Base-by-base conservation (phyloP, 768 basidiomycete genomes). In the Suillus cothurnatus region DNA sequence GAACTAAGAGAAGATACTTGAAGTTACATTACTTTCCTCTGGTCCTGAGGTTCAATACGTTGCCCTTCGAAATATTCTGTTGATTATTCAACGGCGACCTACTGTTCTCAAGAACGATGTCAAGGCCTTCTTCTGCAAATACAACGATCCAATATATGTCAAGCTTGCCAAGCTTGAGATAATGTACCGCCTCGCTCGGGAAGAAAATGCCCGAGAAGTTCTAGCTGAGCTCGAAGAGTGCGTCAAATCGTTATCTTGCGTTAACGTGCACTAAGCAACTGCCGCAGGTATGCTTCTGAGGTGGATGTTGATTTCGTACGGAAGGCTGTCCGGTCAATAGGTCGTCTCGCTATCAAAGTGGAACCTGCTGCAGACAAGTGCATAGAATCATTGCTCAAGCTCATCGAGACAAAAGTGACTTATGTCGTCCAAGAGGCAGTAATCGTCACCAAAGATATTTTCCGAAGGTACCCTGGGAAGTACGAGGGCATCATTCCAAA, bases 61-160 rank as follows among this genome's bases (percentile, higher is more conserved):
- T 62, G 94, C 95, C 2, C 81, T 99, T 36, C 89, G 97, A 61
- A 99, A 99, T 73, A 99, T 99, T 73, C 84, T 98, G 58, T 85
- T 99, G 57, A 97, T 99, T 75, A 96, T 99, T 67, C 97, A 99
- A 80, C 87, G 97, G 57, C 86, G 97, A 36, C 95, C 97, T 4
- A 78, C 88, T 15, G 94, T 99, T 38, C 81, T 99, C 49, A 93
- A 93, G 78, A 97, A 97, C 78, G 97, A 99, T 74, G 97, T 99
- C 73, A 95, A 95, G 71, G 96, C 98, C 17, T 99, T 99, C 80
- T 99, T 99, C 80, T 98, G 95, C 91, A 99, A 99, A 78, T 99
- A 99, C 78, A 99, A 99, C 75, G 97, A 99, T 72, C 97, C 97
- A 3, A 97, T 99, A 70, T 99, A 99, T 75, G 94, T 99, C 76